phyloP scores from a whole-genome alignment of 2,329 filamentous ascomycete genomes.

The Chaetoscypha palmicola region DNA sequence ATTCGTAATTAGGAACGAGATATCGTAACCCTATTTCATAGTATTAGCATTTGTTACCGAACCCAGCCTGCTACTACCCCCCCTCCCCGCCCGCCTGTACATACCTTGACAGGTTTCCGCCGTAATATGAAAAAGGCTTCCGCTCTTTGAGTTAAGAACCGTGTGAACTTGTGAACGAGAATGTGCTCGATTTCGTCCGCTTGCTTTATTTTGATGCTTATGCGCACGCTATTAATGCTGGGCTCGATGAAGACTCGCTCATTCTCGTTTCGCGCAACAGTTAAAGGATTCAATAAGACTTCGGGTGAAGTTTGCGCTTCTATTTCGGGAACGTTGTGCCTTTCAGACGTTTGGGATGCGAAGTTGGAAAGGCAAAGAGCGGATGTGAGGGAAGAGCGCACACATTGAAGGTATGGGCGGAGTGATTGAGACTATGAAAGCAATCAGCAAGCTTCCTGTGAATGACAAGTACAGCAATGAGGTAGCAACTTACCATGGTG shows the following conservation, averaged over 20 bases:
- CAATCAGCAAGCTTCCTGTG: not conserved
- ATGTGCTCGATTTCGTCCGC: slow-evolving; percentile 98
- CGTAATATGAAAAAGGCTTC: slow-evolving; percentile 96
- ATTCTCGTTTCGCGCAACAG: slow-evolving; percentile 90
- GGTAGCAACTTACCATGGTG: slow-evolving; percentile 18
- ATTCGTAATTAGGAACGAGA: slow-evolving; percentile 97
- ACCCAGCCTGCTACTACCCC: no score
- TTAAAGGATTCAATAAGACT: slow-evolving; percentile 84
- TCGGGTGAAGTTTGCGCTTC: slow-evolving; percentile 91
- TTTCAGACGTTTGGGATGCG: slow-evolving; percentile 90
- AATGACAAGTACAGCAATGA: not conserved
- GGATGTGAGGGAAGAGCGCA: slow-evolving; percentile 87
- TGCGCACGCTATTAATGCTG: slow-evolving; percentile 90
- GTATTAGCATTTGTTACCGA: slow-evolving; percentile 14
- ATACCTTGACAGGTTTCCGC: slow-evolving; percentile 88
- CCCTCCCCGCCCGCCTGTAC: no score
- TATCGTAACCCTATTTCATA: slow-evolving; percentile 80
- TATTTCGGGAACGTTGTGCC: slow-evolving; percentile 97
- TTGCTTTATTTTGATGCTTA: slow-evolving; percentile 99
- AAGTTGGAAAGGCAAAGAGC: slow-evolving; percentile 95
- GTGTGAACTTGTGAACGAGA: slow-evolving; percentile 94
- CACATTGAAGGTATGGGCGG: slow-evolving; percentile 91
- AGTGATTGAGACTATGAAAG: slow-evolving; percentile 80
- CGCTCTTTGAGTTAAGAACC: slow-evolving; percentile 91
- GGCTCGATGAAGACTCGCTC: slow-evolving; percentile 95